These are phyloP conservation scores for Sporothrix humicola DNA, from an alignment of 2,329 filamentous ascomycete genomes.

Conservation along the genomic window DNA sequence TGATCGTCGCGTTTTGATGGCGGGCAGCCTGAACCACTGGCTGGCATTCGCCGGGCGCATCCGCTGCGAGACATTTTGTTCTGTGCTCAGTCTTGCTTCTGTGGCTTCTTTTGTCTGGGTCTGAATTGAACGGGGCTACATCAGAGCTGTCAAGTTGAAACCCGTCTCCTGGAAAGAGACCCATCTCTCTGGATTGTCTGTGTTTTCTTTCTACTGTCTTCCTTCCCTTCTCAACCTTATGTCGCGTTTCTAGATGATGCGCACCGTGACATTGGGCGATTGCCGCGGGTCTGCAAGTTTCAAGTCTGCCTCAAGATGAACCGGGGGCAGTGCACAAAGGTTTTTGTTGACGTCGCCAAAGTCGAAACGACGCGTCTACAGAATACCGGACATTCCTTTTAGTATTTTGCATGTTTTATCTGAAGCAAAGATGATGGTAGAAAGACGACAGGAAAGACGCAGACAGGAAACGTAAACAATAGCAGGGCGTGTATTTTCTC, in stretches of 20 bases:
- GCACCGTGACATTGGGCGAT: not conserved
- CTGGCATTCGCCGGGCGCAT: not conserved
- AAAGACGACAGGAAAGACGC: not conserved
- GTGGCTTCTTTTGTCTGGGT: not conserved
- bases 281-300: constrained; percentile 43
- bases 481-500: not conserved
- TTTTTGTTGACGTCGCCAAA: not conserved
- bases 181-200: not conserved
- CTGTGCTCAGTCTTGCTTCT: not conserved
- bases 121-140: not conserved
- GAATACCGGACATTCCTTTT: not conserved
- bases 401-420: constrained; percentile 12
- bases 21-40: constrained; percentile 5
- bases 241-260: not conserved
- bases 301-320: constrained; percentile 51
- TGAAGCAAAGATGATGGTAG: constrained; percentile 31
- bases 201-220: not conserved
- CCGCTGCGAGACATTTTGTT: constrained; percentile 13
- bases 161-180: not conserved
- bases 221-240: not conserved
- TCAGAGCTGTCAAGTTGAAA: not conserved
- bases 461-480: not conserved
- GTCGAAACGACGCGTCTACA: constrained; percentile 3
- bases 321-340: constrained; percentile 30
- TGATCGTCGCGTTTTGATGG: not conserved